A percentile compares a stretch with the other conserved stretches of the same genome.
phyloP scores from a whole-genome alignment of 108 stramenopile genomes.

The Skeletonema tropicum region DNA sequence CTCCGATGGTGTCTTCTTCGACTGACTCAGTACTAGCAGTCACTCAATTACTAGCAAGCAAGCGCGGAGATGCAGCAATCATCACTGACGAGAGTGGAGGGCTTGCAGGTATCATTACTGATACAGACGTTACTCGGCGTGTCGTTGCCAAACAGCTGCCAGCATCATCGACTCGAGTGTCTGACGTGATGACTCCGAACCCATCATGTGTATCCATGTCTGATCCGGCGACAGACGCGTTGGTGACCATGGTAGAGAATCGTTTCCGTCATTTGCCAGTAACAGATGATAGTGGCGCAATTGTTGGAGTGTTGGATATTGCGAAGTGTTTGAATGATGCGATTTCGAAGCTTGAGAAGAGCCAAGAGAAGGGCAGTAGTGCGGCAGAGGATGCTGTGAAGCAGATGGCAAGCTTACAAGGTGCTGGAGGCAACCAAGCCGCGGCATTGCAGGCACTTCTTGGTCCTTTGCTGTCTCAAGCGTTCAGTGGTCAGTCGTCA shows the following conservation, averaged over 20 bases:
- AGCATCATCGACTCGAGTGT: constrained; percentile 57
- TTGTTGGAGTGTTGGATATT: constrained; percentile 92
- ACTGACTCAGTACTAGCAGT: constrained; percentile 58
- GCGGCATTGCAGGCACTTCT: constrained; percentile 71
- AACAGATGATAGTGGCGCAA: constrained; percentile 75
- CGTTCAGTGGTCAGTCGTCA: constrained; percentile 68
- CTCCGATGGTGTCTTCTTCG: neutral
- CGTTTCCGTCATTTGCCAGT: constrained; percentile 94
- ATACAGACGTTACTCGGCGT: constrained; percentile 80
- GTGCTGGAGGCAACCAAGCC: constrained; percentile 65
- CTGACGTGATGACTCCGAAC: constrained; percentile 83
- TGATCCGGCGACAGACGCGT: constrained; percentile 88
- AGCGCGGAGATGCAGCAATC: constrained; percentile 65
- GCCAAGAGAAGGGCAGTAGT: constrained; percentile 53
- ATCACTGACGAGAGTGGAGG: constrained; percentile 56
- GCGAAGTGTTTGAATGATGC: constrained; percentile 96
- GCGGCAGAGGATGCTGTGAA: constrained; percentile 71
- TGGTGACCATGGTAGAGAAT: constrained; percentile 93
- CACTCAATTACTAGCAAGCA: constrained; percentile 66
- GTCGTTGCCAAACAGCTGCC: constrained; percentile 77
- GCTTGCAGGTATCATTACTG: constrained; percentile 85
- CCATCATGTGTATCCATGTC: constrained; percentile 83
- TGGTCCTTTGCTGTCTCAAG: constrained; percentile 72
- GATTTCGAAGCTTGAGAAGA: constrained; percentile 87
- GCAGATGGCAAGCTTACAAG: constrained; percentile 59